Base-by-base conservation (phyloP, 768 basidiomycete species). In the Scleroderma citrinum region DNA sequence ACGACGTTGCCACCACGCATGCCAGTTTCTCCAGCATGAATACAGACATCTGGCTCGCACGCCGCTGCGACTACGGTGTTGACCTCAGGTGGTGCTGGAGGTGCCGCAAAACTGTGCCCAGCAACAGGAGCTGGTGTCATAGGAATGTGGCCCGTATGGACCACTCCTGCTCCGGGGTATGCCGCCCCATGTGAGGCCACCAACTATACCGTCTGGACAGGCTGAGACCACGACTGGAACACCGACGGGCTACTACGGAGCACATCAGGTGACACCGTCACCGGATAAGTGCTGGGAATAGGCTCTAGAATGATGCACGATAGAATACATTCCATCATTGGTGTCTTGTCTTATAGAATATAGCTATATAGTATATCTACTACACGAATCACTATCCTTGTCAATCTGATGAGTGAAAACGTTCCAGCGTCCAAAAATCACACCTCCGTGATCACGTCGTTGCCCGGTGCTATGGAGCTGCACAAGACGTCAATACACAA, bases 41-140 rank as follows among this genome's bases (percentile, higher is more conserved):
- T 36, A 50, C 67, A 70, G 26, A 31, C 62, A 23, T 55, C 63
- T 21, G 67, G 64, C 23, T 71, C 76, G 47, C 75, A 78, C 5
- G 78, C 76, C 3, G 78, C 80, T 6, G 78, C 78, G 10, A 81
- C 80, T 40, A 81, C 80, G 1, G 76, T 78, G 21, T 55, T 75
- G 23, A 55, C 59, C 36, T 48, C 60, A 20, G 56, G 53, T 37
- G 47, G 63, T 0, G 54, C 26, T 7, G 20, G 49, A 7, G 60
- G 48, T 37, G 31, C 50, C 17, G 46, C 57, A 6, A 71, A 71
- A 37, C 43, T 66, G n/a, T 67, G 63, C 48, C 59, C 65, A 17
- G 61, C 67, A 12, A n/a, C 59, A 2, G 57, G 56, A 19, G 62
- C 17, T 52, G 20, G 36, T 57, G n/a, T 12, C 5, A 5, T 12